Evolutionary conservation across 1,139 yeast genomes (phyloP).

Genomic region (Nakaseomyces delphensis): DNA sequence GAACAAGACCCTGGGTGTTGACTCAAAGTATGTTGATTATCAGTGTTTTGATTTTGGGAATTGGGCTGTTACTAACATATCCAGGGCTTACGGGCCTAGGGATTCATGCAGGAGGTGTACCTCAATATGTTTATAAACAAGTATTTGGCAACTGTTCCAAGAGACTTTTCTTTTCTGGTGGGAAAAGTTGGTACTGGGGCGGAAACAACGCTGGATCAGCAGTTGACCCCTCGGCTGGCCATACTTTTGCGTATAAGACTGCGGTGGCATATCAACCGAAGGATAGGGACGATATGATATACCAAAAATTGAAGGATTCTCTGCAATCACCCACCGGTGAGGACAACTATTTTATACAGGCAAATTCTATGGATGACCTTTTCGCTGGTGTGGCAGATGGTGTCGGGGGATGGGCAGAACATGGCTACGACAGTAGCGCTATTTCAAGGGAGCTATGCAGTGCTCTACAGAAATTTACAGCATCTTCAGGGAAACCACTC

Average conservation of each 20-base stretch:
- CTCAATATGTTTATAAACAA: slow-evolving; percentile 2
- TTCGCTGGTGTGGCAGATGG: slow-evolving; percentile 92
- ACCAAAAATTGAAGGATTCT: slow-evolving; percentile 31
- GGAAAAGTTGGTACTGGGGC: slow-evolving; percentile 7
- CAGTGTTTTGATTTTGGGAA: neutral
- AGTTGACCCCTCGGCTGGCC: slow-evolving; percentile 3
- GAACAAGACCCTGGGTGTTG: slow-evolving; percentile 3
- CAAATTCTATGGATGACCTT: slow-evolving; percentile 34
- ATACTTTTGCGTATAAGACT: slow-evolving; percentile 38
- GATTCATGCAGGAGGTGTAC: slow-evolving; percentile 1
- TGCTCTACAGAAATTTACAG: slow-evolving; percentile 30
- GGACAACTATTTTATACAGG: slow-evolving; percentile 64
- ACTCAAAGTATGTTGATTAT: slow-evolving; percentile 5
- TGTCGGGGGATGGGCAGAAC: slow-evolving; percentile 94
- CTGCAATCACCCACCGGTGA: slow-evolving; percentile 66
- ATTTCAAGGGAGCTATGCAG: slow-evolving; percentile 62
- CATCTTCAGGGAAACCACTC: slow-evolving; percentile 16
- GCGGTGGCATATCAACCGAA: slow-evolving; percentile 71
- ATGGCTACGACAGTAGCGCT: slow-evolving; percentile 83
- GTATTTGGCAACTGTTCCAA: slow-evolving; percentile 6
- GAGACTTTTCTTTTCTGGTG: slow-evolving; percentile 12
- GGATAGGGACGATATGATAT: slow-evolving; percentile 44
- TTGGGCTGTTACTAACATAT: slow-evolving; percentile 3
- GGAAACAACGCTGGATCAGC: slow-evolving; percentile 7
- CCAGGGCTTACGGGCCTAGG: slow-evolving; percentile 1